These are phyloP conservation scores for Phytophthora aleatoria DNA, from an alignment of 352 stramenopile genomes.

Conservation along the genomic window DNA sequence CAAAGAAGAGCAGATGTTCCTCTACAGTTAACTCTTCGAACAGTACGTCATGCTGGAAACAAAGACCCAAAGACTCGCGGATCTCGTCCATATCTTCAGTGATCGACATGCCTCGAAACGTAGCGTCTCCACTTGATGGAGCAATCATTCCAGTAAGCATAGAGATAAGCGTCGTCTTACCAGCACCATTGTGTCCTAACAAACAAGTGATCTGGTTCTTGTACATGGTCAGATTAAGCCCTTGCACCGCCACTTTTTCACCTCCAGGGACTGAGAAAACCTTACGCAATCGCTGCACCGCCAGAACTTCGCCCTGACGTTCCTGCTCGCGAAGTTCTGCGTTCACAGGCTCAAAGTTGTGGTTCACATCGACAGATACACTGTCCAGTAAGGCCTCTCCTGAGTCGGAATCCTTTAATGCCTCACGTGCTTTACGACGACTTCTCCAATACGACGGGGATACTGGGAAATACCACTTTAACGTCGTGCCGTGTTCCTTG, in stretches of 20 bases:
- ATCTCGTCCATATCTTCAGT: slow-evolving; percentile 75
- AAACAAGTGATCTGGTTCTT: slow-evolving; percentile 92
- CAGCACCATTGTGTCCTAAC: slow-evolving; percentile 92
- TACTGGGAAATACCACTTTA: slow-evolving; percentile 94
- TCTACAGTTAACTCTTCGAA: slow-evolving; percentile 78
- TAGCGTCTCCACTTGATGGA: slow-evolving; percentile 56
- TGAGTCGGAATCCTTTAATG: slow-evolving; percentile 12
- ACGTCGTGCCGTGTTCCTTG: slow-evolving; percentile 86
- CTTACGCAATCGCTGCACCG: slow-evolving; percentile 58
- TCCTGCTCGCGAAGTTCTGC: slow-evolving; percentile 48
- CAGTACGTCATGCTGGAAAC: slow-evolving; percentile 86
- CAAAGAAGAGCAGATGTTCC: slow-evolving; percentile 78
- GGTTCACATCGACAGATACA: slow-evolving; percentile 37
- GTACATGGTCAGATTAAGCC: slow-evolving; percentile 88
- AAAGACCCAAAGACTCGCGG: slow-evolving; percentile 72
- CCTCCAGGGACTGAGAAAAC: slow-evolving; percentile 78
- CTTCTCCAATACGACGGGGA: slow-evolving; percentile 84
- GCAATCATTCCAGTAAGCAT: slow-evolving; percentile 91
- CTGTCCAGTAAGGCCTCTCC: slow-evolving; percentile 38
- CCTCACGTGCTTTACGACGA: slow-evolving; percentile 14
- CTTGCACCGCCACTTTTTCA: slow-evolving; percentile 81
- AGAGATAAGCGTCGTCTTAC: slow-evolving; percentile 92
- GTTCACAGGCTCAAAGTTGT: slow-evolving; percentile 45
- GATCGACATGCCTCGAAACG: slow-evolving; percentile 76
- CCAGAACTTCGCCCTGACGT: slow-evolving; percentile 39